A percentile compares a stretch with the other conserved stretches of the same genome.
phyloP scores from a whole-genome alignment of 192 early-diverging fungal genomes.

The Allomyces javanicus region DNA sequence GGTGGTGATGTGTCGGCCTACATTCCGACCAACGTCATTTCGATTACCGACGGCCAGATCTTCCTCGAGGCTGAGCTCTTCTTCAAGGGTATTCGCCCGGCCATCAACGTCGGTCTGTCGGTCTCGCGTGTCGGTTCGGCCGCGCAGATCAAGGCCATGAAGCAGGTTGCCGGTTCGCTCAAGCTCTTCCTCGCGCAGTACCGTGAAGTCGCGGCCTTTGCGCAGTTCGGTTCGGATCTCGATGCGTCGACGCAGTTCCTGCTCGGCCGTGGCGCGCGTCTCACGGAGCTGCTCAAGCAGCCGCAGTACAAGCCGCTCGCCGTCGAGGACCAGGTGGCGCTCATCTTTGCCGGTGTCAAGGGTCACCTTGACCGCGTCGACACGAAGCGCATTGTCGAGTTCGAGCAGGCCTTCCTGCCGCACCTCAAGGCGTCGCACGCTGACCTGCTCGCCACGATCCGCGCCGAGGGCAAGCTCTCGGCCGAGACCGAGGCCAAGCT shows the following conservation, averaged over 20 bases:
- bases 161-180: constrained; percentile 98
- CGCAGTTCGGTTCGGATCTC: constrained; percentile 99
- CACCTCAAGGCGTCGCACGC: constrained; percentile 72
- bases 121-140: constrained; percentile 99
- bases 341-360: constrained; percentile 98
- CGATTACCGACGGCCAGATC: constrained; percentile 99
- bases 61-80: constrained; percentile 99
- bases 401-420: constrained; percentile 77
- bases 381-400: constrained; percentile 79
- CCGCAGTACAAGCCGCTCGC: constrained; percentile 91
- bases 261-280: constrained; percentile 98
- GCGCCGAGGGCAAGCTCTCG: constrained; percentile 70
- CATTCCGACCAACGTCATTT: constrained; percentile 99
- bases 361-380: constrained; percentile 98
- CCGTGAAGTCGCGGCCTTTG: constrained; percentile 99
- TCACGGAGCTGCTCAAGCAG: constrained; percentile 99
- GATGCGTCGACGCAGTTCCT: constrained; percentile 99
- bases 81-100: constrained; percentile 99
- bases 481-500: constrained; percentile 84
- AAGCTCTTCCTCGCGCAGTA: constrained; percentile 99
- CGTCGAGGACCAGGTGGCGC: constrained; percentile 92
- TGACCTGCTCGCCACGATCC: constrained; percentile 75
- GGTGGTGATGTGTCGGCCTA: constrained; percentile 99
- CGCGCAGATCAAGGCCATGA: constrained; percentile 99
- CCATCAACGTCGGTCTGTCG: constrained; percentile 99